These are phyloP conservation scores for Sclerotinia subarctica DNA, from an alignment of 2,329 filamentous ascomycete genomes.

Conservation along the genomic window DNA sequence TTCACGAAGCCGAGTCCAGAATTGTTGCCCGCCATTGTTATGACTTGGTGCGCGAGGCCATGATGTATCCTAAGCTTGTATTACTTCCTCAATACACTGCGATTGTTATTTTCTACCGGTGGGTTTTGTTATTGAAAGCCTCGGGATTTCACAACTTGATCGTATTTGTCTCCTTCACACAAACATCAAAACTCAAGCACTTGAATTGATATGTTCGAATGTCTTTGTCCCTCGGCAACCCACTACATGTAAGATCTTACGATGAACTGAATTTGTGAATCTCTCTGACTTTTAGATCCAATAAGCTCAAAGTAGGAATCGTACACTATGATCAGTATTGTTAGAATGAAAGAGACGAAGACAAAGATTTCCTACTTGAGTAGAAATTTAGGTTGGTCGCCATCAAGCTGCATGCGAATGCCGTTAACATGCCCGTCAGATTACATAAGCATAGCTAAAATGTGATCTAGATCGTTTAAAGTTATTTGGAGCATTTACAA, in stretches of 20 bases:
- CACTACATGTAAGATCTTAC: background rate
- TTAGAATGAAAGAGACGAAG: background rate
- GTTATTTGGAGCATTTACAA: too few relatives aligned
- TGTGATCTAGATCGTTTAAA: conserved; percentile 11
- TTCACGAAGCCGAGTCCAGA: background rate
- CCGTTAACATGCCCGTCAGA: background rate
- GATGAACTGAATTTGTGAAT: background rate
- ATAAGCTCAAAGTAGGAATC: background rate
- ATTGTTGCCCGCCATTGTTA: conserved; percentile 13
- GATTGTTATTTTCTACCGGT: background rate
- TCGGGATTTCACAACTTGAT: background rate
- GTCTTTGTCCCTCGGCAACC: conserved; percentile 2
- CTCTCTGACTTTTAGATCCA: background rate
- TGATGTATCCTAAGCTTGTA: background rate
- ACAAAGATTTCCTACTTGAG: background rate
- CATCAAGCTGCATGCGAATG: background rate
- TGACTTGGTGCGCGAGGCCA: background rate
- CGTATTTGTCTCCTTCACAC: background rate
- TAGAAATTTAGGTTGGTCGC: background rate
- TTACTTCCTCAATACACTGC: background rate
- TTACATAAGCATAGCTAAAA: background rate
- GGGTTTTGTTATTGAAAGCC: background rate
- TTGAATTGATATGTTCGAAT: background rate
- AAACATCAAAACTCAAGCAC: background rate
- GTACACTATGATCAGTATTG: too few relatives aligned